phyloP scores from a whole-genome alignment of 176 grass and related monocot species.

The Bonia amplexicaulis region DNA sequence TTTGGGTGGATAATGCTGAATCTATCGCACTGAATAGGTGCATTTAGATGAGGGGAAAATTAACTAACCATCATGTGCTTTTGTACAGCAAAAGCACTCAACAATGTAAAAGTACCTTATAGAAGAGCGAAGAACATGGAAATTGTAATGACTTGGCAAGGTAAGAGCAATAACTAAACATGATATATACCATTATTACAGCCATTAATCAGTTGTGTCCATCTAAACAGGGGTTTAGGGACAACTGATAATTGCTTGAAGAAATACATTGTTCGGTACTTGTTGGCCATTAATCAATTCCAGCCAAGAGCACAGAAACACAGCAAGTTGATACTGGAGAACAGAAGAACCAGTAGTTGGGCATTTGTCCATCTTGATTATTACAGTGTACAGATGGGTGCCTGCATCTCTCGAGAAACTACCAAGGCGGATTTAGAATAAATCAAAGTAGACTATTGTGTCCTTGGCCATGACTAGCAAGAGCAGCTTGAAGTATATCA shows the following conservation, averaged over 20 bases:
- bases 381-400: slow-evolving; percentile 17
- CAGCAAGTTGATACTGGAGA: not conserved
- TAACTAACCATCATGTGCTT: not conserved
- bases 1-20: too few species aligned
- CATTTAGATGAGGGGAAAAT: not conserved
- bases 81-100: not conserved
- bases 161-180: not conserved
- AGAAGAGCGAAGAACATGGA: not conserved
- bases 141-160: not conserved
- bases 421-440: slow-evolving; percentile 37
- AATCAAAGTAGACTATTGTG: slow-evolving; percentile 54
- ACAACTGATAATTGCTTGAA: not conserved
- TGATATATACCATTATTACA: slow-evolving; percentile 41
- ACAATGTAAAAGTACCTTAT: not conserved
- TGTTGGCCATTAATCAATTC: slow-evolving; percentile 1
- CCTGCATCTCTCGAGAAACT: not conserved
- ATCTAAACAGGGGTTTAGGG: not conserved
- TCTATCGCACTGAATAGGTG: not conserved
- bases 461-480: slow-evolving; percentile 80
- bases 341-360: not conserved
- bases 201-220: too few species aligned
- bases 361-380: slow-evolving; percentile 27
- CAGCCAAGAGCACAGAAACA: not conserved
- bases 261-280: not conserved
- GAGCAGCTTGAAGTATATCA: slow-evolving; percentile 82